Conservation (phyloP, 83 land plant genomes). For the Larix sibirica region DNA sequence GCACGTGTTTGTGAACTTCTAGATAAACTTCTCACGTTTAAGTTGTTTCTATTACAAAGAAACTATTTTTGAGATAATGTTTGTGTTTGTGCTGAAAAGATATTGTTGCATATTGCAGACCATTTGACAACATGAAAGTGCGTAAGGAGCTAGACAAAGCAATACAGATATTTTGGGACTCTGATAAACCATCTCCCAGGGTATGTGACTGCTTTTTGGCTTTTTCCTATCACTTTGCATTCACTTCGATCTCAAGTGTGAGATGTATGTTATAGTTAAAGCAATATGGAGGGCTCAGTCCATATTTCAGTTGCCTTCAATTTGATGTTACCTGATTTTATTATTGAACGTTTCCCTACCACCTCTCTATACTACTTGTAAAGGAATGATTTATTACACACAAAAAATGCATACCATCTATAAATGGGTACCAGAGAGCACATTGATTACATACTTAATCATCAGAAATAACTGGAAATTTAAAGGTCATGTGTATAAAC, state of each 20-base stretch:
- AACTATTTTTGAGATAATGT: conserved; percentile 3
- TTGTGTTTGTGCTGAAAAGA: background rate
- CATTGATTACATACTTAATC: background rate
- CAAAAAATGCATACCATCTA: background rate
- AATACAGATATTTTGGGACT: conserved; percentile 65
- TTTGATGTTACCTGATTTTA: background rate
- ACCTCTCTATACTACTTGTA: background rate
- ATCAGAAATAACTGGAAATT: background rate
- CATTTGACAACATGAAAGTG: conserved; percentile 49
- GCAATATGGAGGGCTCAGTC: background rate
- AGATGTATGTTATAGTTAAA: background rate
- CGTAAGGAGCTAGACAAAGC: conserved; percentile 57
- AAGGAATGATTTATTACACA: background rate
- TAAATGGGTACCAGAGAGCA: background rate
- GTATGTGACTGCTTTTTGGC: conserved; percentile 26
- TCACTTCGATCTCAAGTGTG: background rate
- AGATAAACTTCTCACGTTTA: too few relatives aligned
- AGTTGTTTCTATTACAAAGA: background rate
- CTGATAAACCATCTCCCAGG: conserved; percentile 62
- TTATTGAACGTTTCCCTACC: background rate
- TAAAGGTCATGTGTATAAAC: background rate
- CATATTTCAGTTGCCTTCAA: background rate
- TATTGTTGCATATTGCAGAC: conserved; percentile 29
- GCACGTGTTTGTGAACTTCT: too few relatives aligned
- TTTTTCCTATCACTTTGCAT: background rate